A percentile compares a stretch with the other conserved stretches of the same genome.
Evolutionary conservation across 495 filamentous ascomycete species (phyloP).

Genomic region (Tirmania nivea): DNA sequence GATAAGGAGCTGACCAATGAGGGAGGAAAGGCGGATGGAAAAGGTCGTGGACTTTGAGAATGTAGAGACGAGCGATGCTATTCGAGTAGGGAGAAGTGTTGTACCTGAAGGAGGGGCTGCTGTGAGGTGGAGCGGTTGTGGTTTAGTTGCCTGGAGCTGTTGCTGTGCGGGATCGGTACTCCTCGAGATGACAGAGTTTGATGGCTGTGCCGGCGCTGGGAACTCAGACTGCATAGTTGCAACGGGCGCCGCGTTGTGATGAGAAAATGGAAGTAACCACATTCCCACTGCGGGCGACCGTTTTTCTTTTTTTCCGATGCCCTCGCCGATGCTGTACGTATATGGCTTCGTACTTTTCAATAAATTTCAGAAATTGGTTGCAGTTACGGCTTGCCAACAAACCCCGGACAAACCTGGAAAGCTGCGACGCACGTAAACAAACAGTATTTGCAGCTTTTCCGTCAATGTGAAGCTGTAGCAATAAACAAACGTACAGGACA

Average conservation of each 20-base stretch:
- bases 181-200: background rate
- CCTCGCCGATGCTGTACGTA: too few relatives aligned
- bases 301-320: background rate
- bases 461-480: too few relatives aligned
- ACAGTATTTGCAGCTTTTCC: too few relatives aligned
- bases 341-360: too few relatives aligned
- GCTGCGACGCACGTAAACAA: too few relatives aligned
- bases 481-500: too few relatives aligned
- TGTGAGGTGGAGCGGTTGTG: background rate
- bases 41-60: slow-evolving; percentile 47
- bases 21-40: slow-evolving; percentile 45
- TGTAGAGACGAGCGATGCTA: slow-evolving; percentile 49
- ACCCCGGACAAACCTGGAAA: too few relatives aligned
- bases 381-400: too few relatives aligned
- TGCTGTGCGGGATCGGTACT: background rate
- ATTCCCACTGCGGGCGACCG: background rate
- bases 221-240: background rate
- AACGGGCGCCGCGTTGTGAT: background rate
- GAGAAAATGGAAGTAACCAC: background rate
- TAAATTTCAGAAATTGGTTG: too few relatives aligned
- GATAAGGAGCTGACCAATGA: slow-evolving; percentile 41
- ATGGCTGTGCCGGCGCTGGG: background rate
- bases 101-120: slow-evolving; percentile 21
- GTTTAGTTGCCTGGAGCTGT: background rate
- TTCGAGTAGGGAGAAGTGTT: slow-evolving; percentile 42